phyloP scores from a whole-genome alignment of 75 land plant species.

The Cupressus sempervirens region DNA sequence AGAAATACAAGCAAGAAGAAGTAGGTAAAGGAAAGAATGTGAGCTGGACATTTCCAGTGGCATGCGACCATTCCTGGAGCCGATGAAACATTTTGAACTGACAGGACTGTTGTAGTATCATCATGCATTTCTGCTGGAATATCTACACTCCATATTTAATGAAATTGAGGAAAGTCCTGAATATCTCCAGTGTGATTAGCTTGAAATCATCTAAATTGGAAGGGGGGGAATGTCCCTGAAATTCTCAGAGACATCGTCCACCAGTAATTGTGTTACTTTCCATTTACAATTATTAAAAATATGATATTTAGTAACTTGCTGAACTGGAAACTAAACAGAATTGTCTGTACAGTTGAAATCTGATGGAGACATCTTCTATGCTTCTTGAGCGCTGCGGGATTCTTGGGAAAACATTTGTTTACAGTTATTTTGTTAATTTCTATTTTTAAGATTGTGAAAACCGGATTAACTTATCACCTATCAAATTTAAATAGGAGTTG shows the following conservation, averaged over 20 bases:
- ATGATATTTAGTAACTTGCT: no score
- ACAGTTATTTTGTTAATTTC: not conserved
- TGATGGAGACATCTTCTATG: no score
- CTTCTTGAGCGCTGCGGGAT: no score
- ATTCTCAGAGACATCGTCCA: not conserved
- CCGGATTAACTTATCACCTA: no score
- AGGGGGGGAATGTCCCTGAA: not conserved
- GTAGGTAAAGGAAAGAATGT: not conserved
- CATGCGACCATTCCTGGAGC: not conserved
- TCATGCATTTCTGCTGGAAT: not conserved
- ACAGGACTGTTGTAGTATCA: not conserved
- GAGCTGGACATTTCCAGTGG: not conserved
- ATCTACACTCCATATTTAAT: not conserved
- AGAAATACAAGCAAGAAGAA: not conserved
- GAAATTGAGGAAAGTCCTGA: not conserved
- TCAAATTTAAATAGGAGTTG: no score
- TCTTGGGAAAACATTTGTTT: no score
- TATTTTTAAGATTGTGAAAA: not conserved
- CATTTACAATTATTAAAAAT: not conserved
- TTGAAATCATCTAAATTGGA: not conserved
- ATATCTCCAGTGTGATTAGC: not conserved
- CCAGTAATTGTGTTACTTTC: not conserved
- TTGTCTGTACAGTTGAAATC: no score
- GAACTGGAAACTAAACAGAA: no score
- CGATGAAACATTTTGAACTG: not conserved